A percentile compares a stretch with the other conserved stretches of the same genome.
phyloP scores from a whole-genome alignment of 2,329 filamentous ascomycete genomes.

The Scleromitrula shiraiana region DNA sequence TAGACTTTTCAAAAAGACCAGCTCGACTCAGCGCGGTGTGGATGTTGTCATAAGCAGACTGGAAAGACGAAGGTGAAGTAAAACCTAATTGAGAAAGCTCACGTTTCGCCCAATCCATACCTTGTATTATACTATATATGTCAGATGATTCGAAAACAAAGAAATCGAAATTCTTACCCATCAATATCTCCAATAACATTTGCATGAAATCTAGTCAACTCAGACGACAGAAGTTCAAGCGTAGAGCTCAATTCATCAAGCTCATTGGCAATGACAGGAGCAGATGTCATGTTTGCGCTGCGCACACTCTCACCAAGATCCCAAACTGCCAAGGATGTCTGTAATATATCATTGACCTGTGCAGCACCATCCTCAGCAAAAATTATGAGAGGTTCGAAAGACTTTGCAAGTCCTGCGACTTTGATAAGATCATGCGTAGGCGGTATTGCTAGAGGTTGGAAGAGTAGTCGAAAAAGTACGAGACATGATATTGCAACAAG shows the following conservation, averaged over 20 bases:
- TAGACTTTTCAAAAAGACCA: conserved; percentile 48
- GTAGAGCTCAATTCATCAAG: conserved; percentile 81
- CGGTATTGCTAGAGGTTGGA: conserved; percentile 57
- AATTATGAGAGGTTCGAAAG: conserved; percentile 90
- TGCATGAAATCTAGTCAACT: conserved; percentile 86
- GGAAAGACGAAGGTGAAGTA: conserved; percentile 53
- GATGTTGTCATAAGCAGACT: conserved; percentile 72
- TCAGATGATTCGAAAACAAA: conserved; percentile 16
- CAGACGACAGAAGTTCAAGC: conserved; percentile 73
- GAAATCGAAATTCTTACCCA: conserved; percentile 40
- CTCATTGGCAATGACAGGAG: conserved; percentile 74
- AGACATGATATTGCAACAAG: conserved; percentile 57
- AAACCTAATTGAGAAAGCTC: conserved; percentile 66
- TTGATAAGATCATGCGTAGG: conserved; percentile 81
- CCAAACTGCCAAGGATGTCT: conserved; percentile 89
- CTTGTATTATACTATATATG: conserved; percentile 63
- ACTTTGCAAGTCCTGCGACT: conserved; percentile 79
- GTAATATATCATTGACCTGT: conserved; percentile 81
- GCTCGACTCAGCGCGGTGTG: conserved; percentile 65
- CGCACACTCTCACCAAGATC: conserved; percentile 87
- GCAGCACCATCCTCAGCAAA: conserved; percentile 84
- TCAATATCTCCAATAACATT: conserved; percentile 92
- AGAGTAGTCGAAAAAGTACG: conserved; percentile 55
- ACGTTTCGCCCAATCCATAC: conserved; percentile 92
- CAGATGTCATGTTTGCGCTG: conserved; percentile 83